phyloP scores from a whole-genome alignment of 768 basidiomycete genomes.

The Suillus paluster region DNA sequence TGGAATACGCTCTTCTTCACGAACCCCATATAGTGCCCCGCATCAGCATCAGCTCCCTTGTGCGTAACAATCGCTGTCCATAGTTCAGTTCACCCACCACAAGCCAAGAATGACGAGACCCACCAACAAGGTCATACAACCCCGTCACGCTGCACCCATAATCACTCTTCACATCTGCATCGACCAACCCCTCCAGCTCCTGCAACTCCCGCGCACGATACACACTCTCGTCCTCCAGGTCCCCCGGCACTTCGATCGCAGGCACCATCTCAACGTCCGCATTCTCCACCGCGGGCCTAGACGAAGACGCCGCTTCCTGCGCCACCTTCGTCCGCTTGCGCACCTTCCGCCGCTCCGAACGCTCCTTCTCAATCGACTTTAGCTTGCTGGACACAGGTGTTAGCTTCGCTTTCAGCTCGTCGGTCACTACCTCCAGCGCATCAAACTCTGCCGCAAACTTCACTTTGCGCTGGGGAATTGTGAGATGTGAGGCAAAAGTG shows the following conservation, averaged over 20 bases:
- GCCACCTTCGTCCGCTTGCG: conserved; percentile 69
- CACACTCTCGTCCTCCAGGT: conserved; percentile 65
- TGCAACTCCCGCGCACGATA: conserved; percentile 66
- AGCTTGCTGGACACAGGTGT: conserved; percentile 71
- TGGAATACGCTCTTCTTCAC: conserved; percentile 80
- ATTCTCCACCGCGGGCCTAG: conserved; percentile 37
- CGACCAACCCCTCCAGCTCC: conserved; percentile 67
- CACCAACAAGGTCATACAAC: conserved; percentile 90
- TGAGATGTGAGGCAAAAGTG: background rate
- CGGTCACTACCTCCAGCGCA: conserved; percentile 78
- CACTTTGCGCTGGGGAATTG: conserved; percentile 69
- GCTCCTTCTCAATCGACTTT: conserved; percentile 83
- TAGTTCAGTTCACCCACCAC: background rate
- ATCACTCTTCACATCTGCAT: conserved; percentile 65
- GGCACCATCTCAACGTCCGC: conserved; percentile 52
- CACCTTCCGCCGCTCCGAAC: conserved; percentile 81
- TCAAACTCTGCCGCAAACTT: conserved; percentile 93
- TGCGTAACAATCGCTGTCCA: conserved; percentile 91
- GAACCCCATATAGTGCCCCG: conserved; percentile 95
- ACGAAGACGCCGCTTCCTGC: conserved; percentile 23
- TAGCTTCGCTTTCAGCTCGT: conserved; percentile 76
- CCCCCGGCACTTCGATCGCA: conserved; percentile 25
- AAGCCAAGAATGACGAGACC: conserved; percentile 32
- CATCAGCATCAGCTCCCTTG: conserved; percentile 94
- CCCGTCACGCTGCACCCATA: conserved; percentile 78